These are phyloP conservation scores for Pelagophyceae sp. DNA, from an alignment of 352 stramenopile genomes.

Conservation along the genomic window DNA sequence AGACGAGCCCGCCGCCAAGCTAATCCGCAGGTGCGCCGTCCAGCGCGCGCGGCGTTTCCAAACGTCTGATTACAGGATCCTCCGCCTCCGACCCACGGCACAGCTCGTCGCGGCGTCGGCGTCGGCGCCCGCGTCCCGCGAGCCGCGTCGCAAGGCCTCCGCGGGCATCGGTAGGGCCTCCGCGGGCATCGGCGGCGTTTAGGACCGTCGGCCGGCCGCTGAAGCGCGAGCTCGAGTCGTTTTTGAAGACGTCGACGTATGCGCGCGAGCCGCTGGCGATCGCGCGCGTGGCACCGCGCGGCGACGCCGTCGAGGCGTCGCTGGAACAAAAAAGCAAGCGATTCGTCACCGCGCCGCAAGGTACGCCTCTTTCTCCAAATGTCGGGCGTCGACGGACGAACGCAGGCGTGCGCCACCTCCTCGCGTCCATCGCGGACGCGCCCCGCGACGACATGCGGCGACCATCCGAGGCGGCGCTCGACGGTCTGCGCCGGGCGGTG, in stretches of 20 bases:
- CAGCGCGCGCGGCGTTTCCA: no score
- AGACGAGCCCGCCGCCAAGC: neutral
- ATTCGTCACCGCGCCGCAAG: neutral
- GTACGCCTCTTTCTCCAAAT: no score
- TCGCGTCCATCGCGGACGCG: neutral
- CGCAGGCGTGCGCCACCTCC: neutral
- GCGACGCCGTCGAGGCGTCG: neutral
- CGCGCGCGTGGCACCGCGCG: neutral
- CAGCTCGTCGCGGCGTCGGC: slow-evolving; percentile 4
- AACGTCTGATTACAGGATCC: no score
- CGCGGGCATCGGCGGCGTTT: neutral
- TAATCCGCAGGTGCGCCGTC: no score
- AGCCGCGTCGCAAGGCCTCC: no score
- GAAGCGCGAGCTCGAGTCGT: neutral
- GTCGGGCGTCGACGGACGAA: no score
- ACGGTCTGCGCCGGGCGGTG: neutral
- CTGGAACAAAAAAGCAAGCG: neutral
- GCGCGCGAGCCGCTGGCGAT: neutral
- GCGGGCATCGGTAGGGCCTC: no score
- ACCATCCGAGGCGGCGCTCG: neutral
- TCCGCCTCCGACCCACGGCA: neutral
- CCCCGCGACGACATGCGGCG: neutral
- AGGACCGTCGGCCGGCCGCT: neutral
- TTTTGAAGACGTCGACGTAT: neutral
- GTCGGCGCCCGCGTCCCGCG: neutral